phyloP scores from a whole-genome alignment of 2,329 filamentous ascomycete species.

The Sclerotiophoma versabilis region DNA sequence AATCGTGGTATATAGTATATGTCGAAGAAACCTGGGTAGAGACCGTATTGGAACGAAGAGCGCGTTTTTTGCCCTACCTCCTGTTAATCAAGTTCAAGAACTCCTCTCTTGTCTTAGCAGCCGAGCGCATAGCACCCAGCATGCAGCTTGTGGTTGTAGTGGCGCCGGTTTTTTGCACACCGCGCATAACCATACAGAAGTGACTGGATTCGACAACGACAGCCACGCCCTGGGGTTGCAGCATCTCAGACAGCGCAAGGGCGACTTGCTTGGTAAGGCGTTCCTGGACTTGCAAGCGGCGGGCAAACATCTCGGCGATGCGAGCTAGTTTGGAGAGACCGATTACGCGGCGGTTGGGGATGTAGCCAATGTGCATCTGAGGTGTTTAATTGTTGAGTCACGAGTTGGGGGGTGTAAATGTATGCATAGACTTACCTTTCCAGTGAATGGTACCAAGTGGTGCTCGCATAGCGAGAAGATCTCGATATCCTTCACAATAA shows the following conservation, averaged over 20 bases:
- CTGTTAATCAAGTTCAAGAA: slow-evolving; percentile 76
- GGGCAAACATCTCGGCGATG: slow-evolving; percentile 96
- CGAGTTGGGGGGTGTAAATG: too few relatives aligned
- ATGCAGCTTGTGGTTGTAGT: slow-evolving; percentile 96
- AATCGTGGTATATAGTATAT: slow-evolving; percentile 7
- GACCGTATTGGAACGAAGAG: background rate
- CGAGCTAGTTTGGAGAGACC: slow-evolving; percentile 94
- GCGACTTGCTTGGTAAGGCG: slow-evolving; percentile 95
- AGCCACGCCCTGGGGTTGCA: slow-evolving; percentile 92
- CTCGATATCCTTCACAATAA: slow-evolving; percentile 98
- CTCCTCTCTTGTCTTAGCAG: slow-evolving; percentile 93
- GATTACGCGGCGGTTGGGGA: slow-evolving; percentile 88
- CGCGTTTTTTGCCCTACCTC: slow-evolving; percentile 23
- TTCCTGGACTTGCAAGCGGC: slow-evolving; percentile 94
- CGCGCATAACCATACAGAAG: slow-evolving; percentile 98
- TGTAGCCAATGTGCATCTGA: slow-evolving; percentile 99
- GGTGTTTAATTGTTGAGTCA: background rate
- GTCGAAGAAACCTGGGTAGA: background rate
- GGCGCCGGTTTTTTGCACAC: slow-evolving; percentile 89
- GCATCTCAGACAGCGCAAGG: slow-evolving; percentile 87
- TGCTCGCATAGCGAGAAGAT: slow-evolving; percentile 96
- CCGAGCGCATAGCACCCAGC: slow-evolving; percentile 91
- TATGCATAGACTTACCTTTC: slow-evolving; percentile 69
- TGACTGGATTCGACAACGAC: slow-evolving; percentile 98
- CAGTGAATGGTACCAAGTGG: slow-evolving; percentile 93